Percentiles rank a stretch among this genome's conserved stretches.
These are phyloP conservation scores for Castanea crenata DNA, from an alignment of 306 rosid species.

Conservation along the genomic window DNA sequence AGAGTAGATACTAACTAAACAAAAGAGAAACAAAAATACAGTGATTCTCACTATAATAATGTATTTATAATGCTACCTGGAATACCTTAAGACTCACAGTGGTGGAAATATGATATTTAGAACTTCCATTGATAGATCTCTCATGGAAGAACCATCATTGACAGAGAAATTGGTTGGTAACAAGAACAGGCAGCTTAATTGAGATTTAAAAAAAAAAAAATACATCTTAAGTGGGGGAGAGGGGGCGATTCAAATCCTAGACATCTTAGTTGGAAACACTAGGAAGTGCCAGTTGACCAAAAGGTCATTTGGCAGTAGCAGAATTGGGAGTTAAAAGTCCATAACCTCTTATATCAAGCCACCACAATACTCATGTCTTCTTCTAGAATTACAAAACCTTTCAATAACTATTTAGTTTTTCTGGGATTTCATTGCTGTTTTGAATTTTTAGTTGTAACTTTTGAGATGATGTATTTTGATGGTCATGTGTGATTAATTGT, in stretches of 20 bases:
- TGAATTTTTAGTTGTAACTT: too few relatives aligned
- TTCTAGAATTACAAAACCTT: neutral
- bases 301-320: neutral
- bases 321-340: neutral
- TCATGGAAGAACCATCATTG: neutral
- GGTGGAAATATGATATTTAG: neutral
- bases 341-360: neutral
- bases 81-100: neutral
- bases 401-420: too few relatives aligned
- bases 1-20: neutral
- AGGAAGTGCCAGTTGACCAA: neutral
- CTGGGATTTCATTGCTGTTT: too few relatives aligned
- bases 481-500: too few relatives aligned
- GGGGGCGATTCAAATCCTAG: too few relatives aligned
- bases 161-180: neutral
- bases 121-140: neutral
- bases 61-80: too few relatives aligned
- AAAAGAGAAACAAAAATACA: neutral
- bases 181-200: neutral
- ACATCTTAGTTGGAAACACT: neutral
- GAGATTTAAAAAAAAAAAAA: too few relatives aligned
- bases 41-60: too few relatives aligned
- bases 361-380: neutral
- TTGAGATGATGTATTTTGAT: too few relatives aligned
- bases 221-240: too few relatives aligned